Conservation (phyloP, 2,329 filamentous ascomycete genomes). For the Talaromyces sp. region DNA sequence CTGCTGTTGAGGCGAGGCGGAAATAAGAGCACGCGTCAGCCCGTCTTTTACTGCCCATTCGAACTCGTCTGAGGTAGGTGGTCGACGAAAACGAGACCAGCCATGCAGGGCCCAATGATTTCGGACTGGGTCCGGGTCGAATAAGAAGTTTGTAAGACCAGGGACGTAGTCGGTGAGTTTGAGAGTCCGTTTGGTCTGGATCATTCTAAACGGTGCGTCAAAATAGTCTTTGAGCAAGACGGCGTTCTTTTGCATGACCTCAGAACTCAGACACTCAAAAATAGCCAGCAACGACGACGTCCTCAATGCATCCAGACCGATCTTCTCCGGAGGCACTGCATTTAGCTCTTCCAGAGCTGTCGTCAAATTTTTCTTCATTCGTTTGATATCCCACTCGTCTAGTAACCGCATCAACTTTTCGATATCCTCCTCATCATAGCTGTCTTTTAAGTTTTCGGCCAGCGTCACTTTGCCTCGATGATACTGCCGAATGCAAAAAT, state of each 20-base stretch:
- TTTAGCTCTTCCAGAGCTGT: constrained; percentile 55
- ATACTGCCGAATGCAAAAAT: constrained; percentile 69
- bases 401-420: constrained; percentile 54
- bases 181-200: constrained; percentile 74
- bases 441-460: constrained; percentile 59
- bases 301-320: constrained; percentile 50
- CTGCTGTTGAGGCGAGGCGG: constrained; percentile 54
- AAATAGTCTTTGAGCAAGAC: constrained; percentile 59
- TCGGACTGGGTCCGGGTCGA: constrained; percentile 64
- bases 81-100: constrained; percentile 63
- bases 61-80: constrained; percentile 69
- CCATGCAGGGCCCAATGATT: constrained; percentile 64
- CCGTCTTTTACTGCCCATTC: constrained; percentile 80
- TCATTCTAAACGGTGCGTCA: constrained; percentile 75
- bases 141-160: constrained; percentile 80
- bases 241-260: constrained; percentile 65
- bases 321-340: constrained; percentile 48
- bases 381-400: constrained; percentile 57
- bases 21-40: constrained; percentile 62
- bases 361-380: constrained; percentile 59
- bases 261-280: constrained; percentile 83
- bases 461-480: constrained; percentile 64
- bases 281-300: constrained; percentile 69
- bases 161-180: constrained; percentile 73
- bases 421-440: constrained; percentile 47